phyloP scores from a whole-genome alignment of 2,329 filamentous ascomycete species.

The Fusarium nodosum region DNA sequence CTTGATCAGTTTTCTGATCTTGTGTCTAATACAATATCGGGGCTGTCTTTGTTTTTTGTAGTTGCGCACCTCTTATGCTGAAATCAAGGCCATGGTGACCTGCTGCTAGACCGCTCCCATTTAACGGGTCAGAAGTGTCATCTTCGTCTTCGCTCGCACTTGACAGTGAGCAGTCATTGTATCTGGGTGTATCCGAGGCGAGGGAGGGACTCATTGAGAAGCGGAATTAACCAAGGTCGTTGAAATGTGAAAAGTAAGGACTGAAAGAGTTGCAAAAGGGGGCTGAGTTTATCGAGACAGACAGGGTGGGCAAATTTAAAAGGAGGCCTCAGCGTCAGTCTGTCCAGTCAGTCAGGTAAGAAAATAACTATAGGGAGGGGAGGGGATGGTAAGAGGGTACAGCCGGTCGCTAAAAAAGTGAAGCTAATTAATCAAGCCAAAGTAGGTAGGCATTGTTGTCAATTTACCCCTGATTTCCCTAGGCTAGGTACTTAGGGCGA shows the following conservation, averaged over 20 bases:
- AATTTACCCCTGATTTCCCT: constrained; percentile 37
- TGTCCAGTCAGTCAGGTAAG: neutral
- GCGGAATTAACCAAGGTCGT: neutral
- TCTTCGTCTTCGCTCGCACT: constrained; percentile 45
- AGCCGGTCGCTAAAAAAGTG: constrained; percentile 22
- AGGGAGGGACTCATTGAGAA: constrained; percentile 42
- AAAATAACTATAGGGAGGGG: constrained; percentile 3
- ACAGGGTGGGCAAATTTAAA: constrained; percentile 40
- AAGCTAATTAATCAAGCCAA: constrained; percentile 6
- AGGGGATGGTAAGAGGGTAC: neutral
- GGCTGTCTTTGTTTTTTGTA: neutral
- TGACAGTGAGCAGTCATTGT: constrained; percentile 40
- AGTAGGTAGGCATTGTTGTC: constrained; percentile 23
- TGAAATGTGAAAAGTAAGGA: constrained; percentile 4
- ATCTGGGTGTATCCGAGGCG: constrained; percentile 38
- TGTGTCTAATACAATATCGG: neutral
- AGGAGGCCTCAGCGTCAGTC: constrained; percentile 11
- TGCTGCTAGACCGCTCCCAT: neutral
- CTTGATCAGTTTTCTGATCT: constrained; percentile 22
- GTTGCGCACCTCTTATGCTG: constrained; percentile 35
- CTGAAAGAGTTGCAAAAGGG: constrained; percentile 21
- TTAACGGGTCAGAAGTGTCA: constrained; percentile 35
- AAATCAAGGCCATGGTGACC: constrained; percentile 36
- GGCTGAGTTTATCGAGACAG: constrained; percentile 2
- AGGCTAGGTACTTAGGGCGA: constrained; percentile 16